Conservation (phyloP, 495 filamentous ascomycete species). For the Pyronema omphalodes region DNA sequence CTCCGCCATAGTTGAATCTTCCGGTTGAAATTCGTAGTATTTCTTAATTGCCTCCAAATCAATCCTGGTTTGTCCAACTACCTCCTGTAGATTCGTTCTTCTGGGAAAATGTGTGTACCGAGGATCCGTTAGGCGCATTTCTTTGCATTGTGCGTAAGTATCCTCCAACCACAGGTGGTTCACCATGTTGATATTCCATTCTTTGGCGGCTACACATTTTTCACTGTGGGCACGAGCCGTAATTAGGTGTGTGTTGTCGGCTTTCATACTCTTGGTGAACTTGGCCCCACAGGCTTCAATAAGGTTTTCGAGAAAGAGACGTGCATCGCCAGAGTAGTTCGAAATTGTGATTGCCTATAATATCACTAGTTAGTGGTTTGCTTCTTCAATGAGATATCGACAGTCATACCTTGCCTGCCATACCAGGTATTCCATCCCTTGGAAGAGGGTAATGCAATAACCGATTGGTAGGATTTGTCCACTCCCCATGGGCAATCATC, state of each 20-base stretch:
- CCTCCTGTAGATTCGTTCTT: constrained; percentile 78
- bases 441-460: constrained; percentile 82
- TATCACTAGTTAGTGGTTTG: constrained; percentile 2
- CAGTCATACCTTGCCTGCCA: constrained; percentile 37
- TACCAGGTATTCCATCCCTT: constrained; percentile 55
- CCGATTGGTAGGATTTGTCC: constrained; percentile 61
- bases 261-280: constrained; percentile 82
- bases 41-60: constrained; percentile 38
- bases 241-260: constrained; percentile 87
- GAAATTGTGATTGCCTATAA: constrained; percentile 54
- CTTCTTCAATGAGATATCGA: not conserved
- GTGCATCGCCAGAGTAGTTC: constrained; percentile 88
- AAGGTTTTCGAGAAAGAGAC: constrained; percentile 83
- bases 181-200: constrained; percentile 77
- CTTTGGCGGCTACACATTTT: constrained; percentile 74
- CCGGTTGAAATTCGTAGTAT: constrained; percentile 17
- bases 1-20: not conserved
- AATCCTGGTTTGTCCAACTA: constrained; percentile 69
- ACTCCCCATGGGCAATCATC: constrained; percentile 70
- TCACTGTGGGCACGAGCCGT: constrained; percentile 75
- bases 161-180: constrained; percentile 98
- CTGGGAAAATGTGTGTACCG: constrained; percentile 69
- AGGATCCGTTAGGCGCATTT: constrained; percentile 43
- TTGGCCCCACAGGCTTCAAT: constrained; percentile 63
- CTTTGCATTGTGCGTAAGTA: constrained; percentile 72